phyloP scores from a whole-genome alignment of 108 stramenopile genomes.

The Skeletonema potamos region DNA sequence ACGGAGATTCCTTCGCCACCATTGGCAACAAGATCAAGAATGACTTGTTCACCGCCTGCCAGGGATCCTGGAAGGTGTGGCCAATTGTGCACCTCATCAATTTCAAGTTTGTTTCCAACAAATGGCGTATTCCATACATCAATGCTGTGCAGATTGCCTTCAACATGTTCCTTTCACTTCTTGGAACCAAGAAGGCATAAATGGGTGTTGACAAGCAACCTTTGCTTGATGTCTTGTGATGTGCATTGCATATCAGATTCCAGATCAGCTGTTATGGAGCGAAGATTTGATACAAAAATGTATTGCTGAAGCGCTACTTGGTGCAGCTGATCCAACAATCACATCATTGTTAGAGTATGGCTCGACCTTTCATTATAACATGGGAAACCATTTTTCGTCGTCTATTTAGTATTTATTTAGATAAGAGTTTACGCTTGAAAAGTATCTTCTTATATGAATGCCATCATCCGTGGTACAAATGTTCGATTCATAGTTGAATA shows the following conservation, averaged over 20 bases:
- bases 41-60: constrained; percentile 92
- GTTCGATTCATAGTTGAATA: too few species aligned
- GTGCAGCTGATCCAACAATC: neutral
- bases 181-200: constrained; percentile 88
- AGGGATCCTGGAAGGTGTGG: constrained; percentile 98
- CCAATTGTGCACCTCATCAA: constrained; percentile 95
- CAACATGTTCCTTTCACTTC: constrained; percentile 98
- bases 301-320: neutral
- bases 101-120: constrained; percentile 95
- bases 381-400: neutral
- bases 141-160: constrained; percentile 96
- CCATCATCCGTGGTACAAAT: too few species aligned
- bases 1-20: constrained; percentile 84
- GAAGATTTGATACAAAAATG: neutral
- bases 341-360: neutral
- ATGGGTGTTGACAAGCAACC: neutral
- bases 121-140: constrained; percentile 96
- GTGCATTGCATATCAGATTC: neutral
- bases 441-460: too few species aligned
- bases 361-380: neutral
- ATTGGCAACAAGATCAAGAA: constrained; percentile 92
- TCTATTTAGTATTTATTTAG: neutral
- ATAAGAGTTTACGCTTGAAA: neutral
- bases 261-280: neutral
- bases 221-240: neutral